Evolutionary conservation across 1,284 basidiomycete genomes (phyloP), one percentile per base, ranked within the genome.

Genomic region (Flammula alnicola): DNA sequence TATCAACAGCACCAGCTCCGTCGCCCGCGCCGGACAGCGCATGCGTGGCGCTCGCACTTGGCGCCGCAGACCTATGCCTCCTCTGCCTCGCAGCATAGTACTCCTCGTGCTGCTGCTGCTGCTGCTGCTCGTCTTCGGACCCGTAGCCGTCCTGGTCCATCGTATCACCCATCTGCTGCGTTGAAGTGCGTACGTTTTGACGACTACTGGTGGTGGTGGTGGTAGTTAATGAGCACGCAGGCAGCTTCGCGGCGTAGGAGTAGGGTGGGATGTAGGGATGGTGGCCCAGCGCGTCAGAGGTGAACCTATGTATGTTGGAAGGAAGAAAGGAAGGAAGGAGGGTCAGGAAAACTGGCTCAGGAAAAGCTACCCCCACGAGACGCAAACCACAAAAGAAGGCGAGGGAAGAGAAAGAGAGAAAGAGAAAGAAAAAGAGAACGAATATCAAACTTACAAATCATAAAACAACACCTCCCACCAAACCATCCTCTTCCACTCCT

Each of bases 391-490:
- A n/a, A 27, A 5, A 49, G 30, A 51, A 27, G 32, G 16, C 23
- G 19, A 49, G 11, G 12, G 25, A n/a, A 5, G n/a, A 23, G 27
- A 44, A 37, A 44, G 51, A 11, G n/a, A 17, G 23, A 33, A 35
- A 16, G 39, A 7, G 38, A 22, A 11, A 36, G 14, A 50, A 55
- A 43, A 36, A 44, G 10, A n/a, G n/a, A n/a, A n/a, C n/a, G n/a
- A n/a, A n/a, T n/a, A n/a, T n/a, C n/a, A n/a, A n/a, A 78, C 83
- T 62, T 62, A 88, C 87, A 82, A 64, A 62, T 90, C 87, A 62
- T 83, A 86, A 64, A 80, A 86, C 63, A 80, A 78, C 8, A 88
- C 72, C 50, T 87, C 84, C 87, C 88, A 90, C 85, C 87, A 88
- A 2, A 87, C 63, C 58, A 81, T 71, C 51, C 83, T 70, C 54